These are phyloP conservation scores for Pyrenophora tritici-repentis DNA, from an alignment of 2,329 filamentous ascomycete genomes.

Conservation along the genomic window DNA sequence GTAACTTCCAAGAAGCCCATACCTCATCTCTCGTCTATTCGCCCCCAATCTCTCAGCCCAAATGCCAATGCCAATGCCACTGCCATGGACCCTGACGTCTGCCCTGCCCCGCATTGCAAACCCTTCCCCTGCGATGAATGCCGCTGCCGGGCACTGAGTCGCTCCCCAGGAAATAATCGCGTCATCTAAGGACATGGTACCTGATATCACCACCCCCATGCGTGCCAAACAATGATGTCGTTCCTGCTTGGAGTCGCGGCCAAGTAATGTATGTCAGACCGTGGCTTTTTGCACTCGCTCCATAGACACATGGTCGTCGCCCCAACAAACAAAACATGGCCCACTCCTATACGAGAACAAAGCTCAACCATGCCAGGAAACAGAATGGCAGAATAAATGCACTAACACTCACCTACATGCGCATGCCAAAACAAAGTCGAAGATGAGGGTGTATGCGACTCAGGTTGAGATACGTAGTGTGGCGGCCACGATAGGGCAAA, in stretches of 20 bases:
- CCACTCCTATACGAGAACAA: no score
- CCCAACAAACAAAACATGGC: no score
- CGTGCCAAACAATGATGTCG: slow-evolving; percentile 10
- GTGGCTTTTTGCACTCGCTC: slow-evolving; percentile 6
- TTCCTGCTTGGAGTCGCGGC: neutral
- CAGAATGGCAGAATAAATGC: no score
- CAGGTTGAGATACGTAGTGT: no score
- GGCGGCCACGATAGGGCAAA: neutral
- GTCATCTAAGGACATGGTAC: slow-evolving; percentile 2
- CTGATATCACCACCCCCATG: neutral
- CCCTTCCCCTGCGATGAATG: slow-evolving; percentile 1
- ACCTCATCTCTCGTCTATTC: no score
- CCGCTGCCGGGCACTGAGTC: neutral
- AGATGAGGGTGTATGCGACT: neutral
- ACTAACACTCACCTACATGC: no score
- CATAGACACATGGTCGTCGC: neutral
- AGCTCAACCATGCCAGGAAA: no score
- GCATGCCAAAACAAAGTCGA: no score
- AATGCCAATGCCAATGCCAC: neutral
- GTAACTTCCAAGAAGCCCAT: no score
- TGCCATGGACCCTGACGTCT: slow-evolving; percentile 11
- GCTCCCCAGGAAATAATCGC: neutral
- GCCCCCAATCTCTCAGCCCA: neutral
- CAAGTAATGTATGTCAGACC: slow-evolving; percentile 5
- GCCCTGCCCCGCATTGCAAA: slow-evolving; percentile 9